Evolutionary conservation across 768 basidiomycete species (phyloP).

Genomic region (Cystobasidium ongulense): DNA sequence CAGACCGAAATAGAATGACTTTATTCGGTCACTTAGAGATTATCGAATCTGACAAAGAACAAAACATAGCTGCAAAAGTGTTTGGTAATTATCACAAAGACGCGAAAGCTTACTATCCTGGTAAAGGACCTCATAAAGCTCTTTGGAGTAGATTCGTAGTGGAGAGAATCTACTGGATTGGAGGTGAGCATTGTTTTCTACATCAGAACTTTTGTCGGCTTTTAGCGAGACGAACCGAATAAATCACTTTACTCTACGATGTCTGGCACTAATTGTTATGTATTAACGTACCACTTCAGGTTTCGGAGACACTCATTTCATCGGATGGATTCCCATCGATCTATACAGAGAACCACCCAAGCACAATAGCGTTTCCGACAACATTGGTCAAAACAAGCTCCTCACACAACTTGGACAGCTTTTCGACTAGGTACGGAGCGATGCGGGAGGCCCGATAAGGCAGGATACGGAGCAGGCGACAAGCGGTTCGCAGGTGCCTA

Average conservation of each 20-base stretch:
- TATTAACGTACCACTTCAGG: not conserved
- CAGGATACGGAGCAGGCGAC: no score
- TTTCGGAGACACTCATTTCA: constrained; percentile 37
- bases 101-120: constrained; percentile 22
- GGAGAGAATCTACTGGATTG: constrained; percentile 29
- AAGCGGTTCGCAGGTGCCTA: no score
- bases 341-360: constrained; percentile 26
- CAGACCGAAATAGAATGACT: constrained; percentile 7
- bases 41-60: not conserved
- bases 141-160: constrained; percentile 26
- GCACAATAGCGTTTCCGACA: not conserved
- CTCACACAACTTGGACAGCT: not conserved
- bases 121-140: constrained; percentile 24
- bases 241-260: no score
- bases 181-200: constrained; percentile 16
- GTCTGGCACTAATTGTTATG: no score
- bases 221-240: no score
- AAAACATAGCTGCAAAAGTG: not conserved
- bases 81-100: constrained; percentile 19
- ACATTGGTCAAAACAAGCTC: not conserved
- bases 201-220: no score
- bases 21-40: constrained; percentile 17
- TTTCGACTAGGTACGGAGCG: not conserved
- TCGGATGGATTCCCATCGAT: constrained; percentile 40
- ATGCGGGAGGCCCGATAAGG: no score